A percentile compares a stretch with the other conserved stretches of the same genome.
Evolutionary conservation across 1,284 basidiomycete genomes (phyloP).

Genomic region (Malassezia dermatis): DNA sequence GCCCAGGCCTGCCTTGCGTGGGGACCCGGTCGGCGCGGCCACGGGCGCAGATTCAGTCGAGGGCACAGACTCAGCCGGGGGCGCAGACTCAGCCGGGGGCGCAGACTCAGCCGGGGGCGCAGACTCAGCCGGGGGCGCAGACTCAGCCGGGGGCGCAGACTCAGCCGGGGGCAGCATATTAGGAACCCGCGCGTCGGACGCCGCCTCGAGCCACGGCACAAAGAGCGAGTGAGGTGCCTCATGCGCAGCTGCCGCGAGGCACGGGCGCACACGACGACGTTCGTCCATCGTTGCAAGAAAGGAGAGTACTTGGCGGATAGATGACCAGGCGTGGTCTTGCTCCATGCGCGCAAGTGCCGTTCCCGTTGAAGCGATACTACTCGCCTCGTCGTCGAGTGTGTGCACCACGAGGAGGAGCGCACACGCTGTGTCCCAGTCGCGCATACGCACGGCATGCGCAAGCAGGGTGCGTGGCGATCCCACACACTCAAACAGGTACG

Average conservation of each 20-base stretch:
- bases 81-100: too few relatives aligned
- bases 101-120: too few relatives aligned
- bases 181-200: not conserved
- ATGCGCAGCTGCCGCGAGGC: not conserved
- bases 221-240: not conserved
- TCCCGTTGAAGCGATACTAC: constrained; percentile 55
- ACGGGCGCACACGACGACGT: not conserved
- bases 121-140: too few relatives aligned
- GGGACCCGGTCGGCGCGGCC: not conserved
- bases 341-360: constrained; percentile 1
- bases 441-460: constrained; percentile 67
- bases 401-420: constrained; percentile 89
- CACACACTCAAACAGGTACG: constrained; percentile 73
- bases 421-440: constrained; percentile 74
- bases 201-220: not conserved
- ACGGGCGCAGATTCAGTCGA: too few relatives aligned
- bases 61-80: too few relatives aligned
- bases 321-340: not conserved
- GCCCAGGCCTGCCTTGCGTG: not conserved
- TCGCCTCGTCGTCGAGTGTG: constrained; percentile 74
- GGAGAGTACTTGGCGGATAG: constrained; percentile 2
- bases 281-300: constrained; percentile 9
- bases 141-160: too few relatives aligned
- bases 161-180: not conserved
- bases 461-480: constrained; percentile 83